Evolutionary conservation across 768 basidiomycete genomes (phyloP), one percentile per base, ranked within the genome.

Genomic region (Clavulina sp.): DNA sequence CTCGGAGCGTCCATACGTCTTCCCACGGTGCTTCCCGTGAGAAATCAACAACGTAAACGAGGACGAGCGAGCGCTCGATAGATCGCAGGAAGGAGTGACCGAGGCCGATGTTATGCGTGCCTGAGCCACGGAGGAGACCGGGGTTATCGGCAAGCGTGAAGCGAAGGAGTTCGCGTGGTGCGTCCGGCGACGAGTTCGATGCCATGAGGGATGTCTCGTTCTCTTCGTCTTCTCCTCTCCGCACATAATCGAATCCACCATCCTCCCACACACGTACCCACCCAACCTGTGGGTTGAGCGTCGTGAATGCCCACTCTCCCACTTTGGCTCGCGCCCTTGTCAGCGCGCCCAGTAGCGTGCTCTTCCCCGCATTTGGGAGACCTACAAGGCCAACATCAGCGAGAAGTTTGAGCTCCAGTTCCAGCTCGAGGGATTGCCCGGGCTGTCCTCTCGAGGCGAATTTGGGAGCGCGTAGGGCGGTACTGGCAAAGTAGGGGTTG

Each of bases 141-240:
- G 95, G 95, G 61, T 96, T 97, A 66, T 99, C 95, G 33, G 91
- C 86, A 57, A 99, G 80, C 13, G 89, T 95, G 70, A 97, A 95
- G 6, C 95, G 76, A 63, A 87, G 81, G 3, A 70, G 66, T 64
- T 97, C 92, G 40, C 70, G 68, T 58, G 48, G 23, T 63, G 54
- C 1, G 41, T 57, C 53, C 5, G 4, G 38, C 19, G 50, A 21
- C 36, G 36, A 38, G 13, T 13, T 38, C 36, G 9, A 23, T 38
- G 24, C 44, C 49, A 36, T 23, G n/a, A n/a, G n/a, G n/a, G n/a
- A 30, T 48, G 19, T 21, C 51, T 51, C 21, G 57, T 26, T 29
- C 55, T 48, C 13, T 57, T 53, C 6, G 54, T 56, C 54, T 64
- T 62, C 65, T 51, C 68, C 65, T 4, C 76, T 75, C 54, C 67